Conservation (phyloP, 1,284 basidiomycete genomes). For the Dichomitus squalens region DNA sequence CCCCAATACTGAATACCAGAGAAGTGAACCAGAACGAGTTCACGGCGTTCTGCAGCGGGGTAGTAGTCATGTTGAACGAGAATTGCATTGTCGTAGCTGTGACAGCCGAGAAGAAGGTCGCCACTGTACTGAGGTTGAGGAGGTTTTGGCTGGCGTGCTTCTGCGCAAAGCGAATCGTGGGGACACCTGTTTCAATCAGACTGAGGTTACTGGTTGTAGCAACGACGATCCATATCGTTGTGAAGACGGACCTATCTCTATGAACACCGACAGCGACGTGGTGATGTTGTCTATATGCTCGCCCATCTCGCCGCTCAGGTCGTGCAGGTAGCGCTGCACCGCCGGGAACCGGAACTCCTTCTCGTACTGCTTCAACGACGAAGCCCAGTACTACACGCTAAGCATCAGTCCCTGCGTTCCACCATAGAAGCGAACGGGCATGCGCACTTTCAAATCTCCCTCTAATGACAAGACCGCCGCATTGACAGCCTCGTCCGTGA, state of each 20-base stretch:
- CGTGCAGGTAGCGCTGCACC: constrained; percentile 73
- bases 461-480: constrained; percentile 65
- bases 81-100: constrained; percentile 74
- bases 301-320: constrained; percentile 67
- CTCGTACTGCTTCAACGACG: constrained; percentile 63
- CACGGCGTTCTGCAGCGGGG: constrained; percentile 49
- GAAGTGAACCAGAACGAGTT: constrained; percentile 77
- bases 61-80: constrained; percentile 46
- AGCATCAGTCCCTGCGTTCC: not conserved
- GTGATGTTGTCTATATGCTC: constrained; percentile 71
- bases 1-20: constrained; percentile 74
- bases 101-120: constrained; percentile 78
- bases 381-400: constrained; percentile 62
- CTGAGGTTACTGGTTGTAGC: constrained; percentile 5
- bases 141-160: constrained; percentile 69
- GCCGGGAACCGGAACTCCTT: constrained; percentile 68
- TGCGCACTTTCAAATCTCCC: constrained; percentile 61
- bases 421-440: not conserved
- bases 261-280: constrained; percentile 64
- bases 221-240: no score
- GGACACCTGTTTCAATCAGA: constrained; percentile 50
- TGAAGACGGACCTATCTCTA: constrained; percentile 62
- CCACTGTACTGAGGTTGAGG: constrained; percentile 71
- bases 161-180: constrained; percentile 74
- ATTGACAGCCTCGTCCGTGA: constrained; percentile 72